Percentiles rank a stretch among this genome's conserved stretches.
Conservation (phyloP, 768 basidiomycete species). For the Coprinellus aureogranulatus region DNA sequence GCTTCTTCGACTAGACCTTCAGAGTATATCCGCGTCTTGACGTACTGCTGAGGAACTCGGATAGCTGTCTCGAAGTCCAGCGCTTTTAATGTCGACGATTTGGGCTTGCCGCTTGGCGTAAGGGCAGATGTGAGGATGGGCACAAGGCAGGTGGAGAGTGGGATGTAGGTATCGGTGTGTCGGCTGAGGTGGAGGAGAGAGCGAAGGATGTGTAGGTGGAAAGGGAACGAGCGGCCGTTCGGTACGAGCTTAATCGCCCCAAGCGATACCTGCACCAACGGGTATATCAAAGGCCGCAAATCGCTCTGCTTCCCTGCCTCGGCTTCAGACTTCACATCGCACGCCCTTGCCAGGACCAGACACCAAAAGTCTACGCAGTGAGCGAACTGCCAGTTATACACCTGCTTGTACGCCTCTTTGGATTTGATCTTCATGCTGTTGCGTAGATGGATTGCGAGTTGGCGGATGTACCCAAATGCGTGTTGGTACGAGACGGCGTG, state of each 20-base stretch:
- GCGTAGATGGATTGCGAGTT: slow-evolving; percentile 88
- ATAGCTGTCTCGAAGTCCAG: slow-evolving; percentile 87
- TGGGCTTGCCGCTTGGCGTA: slow-evolving; percentile 64
- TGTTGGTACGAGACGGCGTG: slow-evolving; percentile 82
- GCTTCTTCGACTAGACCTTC: slow-evolving; percentile 85
- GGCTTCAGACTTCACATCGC: slow-evolving; percentile 55
- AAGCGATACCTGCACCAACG: slow-evolving; percentile 89
- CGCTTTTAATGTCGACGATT: slow-evolving; percentile 81
- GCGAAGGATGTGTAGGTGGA: slow-evolving; percentile 89
- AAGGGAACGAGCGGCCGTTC: slow-evolving; percentile 88
- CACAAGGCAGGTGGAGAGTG: slow-evolving; percentile 81
- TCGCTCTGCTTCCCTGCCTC: slow-evolving; percentile 66
- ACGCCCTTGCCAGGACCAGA: slow-evolving; percentile 80
- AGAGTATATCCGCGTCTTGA: slow-evolving; percentile 80
- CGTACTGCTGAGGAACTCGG: slow-evolving; percentile 83
- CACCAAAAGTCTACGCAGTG: slow-evolving; percentile 98
- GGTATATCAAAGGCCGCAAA: slow-evolving; percentile 87
- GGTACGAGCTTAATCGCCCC: slow-evolving; percentile 94
- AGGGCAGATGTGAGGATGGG: slow-evolving; percentile 81
- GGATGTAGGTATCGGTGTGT: slow-evolving; percentile 83
- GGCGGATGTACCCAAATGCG: slow-evolving; percentile 93
- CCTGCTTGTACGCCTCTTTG: slow-evolving; percentile 89
- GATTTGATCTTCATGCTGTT: slow-evolving; percentile 88
- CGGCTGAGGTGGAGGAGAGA: slow-evolving; percentile 83
- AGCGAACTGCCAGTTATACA: slow-evolving; percentile 98